phyloP scores from a whole-genome alignment of 345 rosid genomes.

The Eucalyptus brandiana region DNA sequence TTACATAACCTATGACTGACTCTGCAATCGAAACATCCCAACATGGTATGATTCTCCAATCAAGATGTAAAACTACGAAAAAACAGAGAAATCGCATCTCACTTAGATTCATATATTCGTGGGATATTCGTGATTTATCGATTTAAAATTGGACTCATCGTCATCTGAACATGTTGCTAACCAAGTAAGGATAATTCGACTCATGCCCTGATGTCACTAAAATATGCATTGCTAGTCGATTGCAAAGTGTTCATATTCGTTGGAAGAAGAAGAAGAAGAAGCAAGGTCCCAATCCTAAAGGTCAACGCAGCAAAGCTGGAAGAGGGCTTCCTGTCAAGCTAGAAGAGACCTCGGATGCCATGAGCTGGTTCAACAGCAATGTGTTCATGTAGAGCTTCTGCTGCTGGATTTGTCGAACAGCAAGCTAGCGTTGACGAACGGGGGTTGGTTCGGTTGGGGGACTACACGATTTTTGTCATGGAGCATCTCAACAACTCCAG shows the following conservation, averaged over 20 bases:
- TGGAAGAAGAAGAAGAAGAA: background rate
- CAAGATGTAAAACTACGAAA: too few species aligned
- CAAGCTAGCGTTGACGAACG: slow-evolving; percentile 59
- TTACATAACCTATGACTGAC: too few species aligned
- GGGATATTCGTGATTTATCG: too few species aligned
- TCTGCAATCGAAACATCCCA: too few species aligned
- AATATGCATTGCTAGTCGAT: accelerated
- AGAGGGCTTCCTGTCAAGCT: background rate
- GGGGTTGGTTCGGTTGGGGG: slow-evolving; percentile 65
- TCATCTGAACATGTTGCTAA: too few species aligned
- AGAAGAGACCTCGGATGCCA: background rate
- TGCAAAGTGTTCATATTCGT: too few species aligned
- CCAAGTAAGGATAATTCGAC: too few species aligned
- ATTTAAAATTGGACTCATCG: too few species aligned
- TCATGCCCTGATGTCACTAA: too few species aligned
- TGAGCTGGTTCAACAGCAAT: background rate
- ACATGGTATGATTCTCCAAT: too few species aligned
- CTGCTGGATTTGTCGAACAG: slow-evolving; percentile 13
- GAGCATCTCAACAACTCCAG: slow-evolving; percentile 41
- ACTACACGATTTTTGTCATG: slow-evolving; percentile 6
- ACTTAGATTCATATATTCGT: too few species aligned
- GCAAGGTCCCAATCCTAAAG: background rate
- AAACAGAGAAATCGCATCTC: too few species aligned
- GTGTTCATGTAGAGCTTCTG: background rate
- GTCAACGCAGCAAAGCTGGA: background rate